Evolutionary conservation across 2,329 filamentous ascomycete species (phyloP), one percentile per base, ranked within the genome.

Genomic region (Zymoseptoria crescenta): DNA sequence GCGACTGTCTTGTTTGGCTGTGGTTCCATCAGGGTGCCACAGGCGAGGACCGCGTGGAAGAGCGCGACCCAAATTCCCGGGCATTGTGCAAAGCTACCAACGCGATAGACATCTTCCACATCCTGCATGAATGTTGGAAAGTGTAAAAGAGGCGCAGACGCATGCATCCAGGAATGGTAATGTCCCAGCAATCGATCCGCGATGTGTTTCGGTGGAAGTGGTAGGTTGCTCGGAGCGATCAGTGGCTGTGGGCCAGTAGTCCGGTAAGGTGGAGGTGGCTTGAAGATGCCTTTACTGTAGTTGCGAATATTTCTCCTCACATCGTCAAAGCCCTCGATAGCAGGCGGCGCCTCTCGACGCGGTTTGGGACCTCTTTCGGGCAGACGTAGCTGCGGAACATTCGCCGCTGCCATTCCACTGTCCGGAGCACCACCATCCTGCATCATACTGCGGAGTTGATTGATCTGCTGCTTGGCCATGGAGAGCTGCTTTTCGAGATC

Each of bases 401-500:
- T 65, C 10, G 65, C 56, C 10, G 61, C 50, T 48, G 41, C 58
- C 41, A 64, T 62, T 54, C 79, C 77, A 6, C 75, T 53, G 49
- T 81, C 78, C 64, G 73, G 64, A n/a, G 75, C 74, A 55, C 79
- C 77, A 48, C 75, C 76, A 56, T 80, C 79, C 48, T 76, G 68
- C 50, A 90, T 75, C 68, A 86, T 83, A 29, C 87, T 85, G 56
- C 85, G 84, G 48, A 96, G 77, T 62, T 86, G 87, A 58, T 79
- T 81, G 69, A 96, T 92, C 73, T 96, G 89, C 59, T 90, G 85
- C 71, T 87, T 89, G 49, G 94, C 82, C 56, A 87, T 83, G 52
- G 88, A 83, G 69, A 96, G 84, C 74, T 96, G 92, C 74, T 91
- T 94, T 76, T 97, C 93, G 27, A 99, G 80, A 73, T 99, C 94